Evolutionary conservation across 2,329 filamentous ascomycete genomes (phyloP).

Genomic region (Exophiala dermatitidis): DNA sequence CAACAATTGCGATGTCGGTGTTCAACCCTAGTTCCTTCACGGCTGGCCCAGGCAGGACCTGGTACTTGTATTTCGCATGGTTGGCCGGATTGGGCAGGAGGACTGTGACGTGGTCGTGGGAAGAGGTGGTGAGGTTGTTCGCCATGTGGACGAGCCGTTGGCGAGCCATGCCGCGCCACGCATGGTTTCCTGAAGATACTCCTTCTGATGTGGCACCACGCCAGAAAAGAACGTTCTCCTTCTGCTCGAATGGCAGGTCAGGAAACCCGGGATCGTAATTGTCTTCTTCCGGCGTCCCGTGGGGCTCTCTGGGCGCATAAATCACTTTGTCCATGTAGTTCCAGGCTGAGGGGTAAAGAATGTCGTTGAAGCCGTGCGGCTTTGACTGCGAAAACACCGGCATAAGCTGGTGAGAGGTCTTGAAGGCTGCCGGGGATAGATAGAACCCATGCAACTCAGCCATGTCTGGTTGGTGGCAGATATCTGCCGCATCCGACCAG

Average conservation of each 20-base stretch:
- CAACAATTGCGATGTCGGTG: slow-evolving; percentile 52
- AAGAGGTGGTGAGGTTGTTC: slow-evolving; percentile 48
- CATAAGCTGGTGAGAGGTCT: slow-evolving; percentile 57
- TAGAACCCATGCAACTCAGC: slow-evolving; percentile 67
- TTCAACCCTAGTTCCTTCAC: slow-evolving; percentile 47
- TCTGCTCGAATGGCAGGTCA: slow-evolving; percentile 52
- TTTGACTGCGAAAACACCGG: slow-evolving; percentile 73
- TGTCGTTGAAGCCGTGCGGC: slow-evolving; percentile 65
- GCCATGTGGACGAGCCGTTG: slow-evolving; percentile 66
- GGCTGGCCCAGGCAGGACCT: slow-evolving; percentile 41
- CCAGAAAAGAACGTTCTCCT: slow-evolving; percentile 64
- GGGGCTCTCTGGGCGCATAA: slow-evolving; percentile 45
- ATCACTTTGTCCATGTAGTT: slow-evolving; percentile 54
- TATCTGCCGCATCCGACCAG: slow-evolving; percentile 58
- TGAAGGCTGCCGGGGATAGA: slow-evolving; percentile 55
- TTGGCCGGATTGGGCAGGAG: slow-evolving; percentile 44
- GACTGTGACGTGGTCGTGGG: slow-evolving; percentile 42
- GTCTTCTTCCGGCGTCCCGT: slow-evolving; percentile 29
- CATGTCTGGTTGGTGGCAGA: slow-evolving; percentile 72
- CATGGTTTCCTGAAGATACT: slow-evolving; percentile 41
- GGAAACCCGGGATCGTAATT: slow-evolving; percentile 32
- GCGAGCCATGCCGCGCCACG: slow-evolving; percentile 60
- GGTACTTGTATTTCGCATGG: slow-evolving; percentile 48
- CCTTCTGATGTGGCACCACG: slow-evolving; percentile 59
- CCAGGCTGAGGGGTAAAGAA: slow-evolving; percentile 62